Base-by-base conservation (phyloP, 352 stramenopile species). In the Peronospora farinosa region DNA sequence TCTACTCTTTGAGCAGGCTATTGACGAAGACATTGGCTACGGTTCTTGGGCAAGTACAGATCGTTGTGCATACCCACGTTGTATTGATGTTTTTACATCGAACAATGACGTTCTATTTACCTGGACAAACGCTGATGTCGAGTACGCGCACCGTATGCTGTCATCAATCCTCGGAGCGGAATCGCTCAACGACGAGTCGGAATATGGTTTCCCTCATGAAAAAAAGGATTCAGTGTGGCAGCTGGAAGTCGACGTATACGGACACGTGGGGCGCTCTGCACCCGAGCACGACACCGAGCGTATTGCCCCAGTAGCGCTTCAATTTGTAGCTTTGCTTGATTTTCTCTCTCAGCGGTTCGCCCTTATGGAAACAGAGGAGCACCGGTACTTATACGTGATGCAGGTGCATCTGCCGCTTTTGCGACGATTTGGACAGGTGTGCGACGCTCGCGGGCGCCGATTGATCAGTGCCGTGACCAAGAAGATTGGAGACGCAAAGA, bases 381-480 rank as follows among this genome's bases (percentile, higher is more conserved):
- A 87, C 41, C 64, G 77, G 2, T 88, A 86, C 38, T n/a, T 91
- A 51, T 91, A 91, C 54, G 64, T 91, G 7, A 72, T 75, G 27
- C 77, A 91, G 41, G 79, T 91, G 35, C 67, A 84, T 23, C 55
- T 82, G 13, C 60, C 62, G 19, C 53, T 90, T 40, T 55, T 90
- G 25, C 55, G 31, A 45, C 62, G 46, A 31, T 75, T 75, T 54
- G 23, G 39, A 11, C 54, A 67, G 30, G 37, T 65, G 9, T 65
- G 62, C 9, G 61, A 72, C n/a, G 54, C 47, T 39, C 66, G 49
- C 12, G 62, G 62, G 11, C 35, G 47, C 1, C 53, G 15, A 4
- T 48, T 63, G 37, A 51, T 65, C 28, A 51, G 31, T 2, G 11
- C 5, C 0, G 27, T 68, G 49, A 47, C 53, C 7, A 56, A 65